Base-by-base conservation (phyloP, 2,329 filamentous ascomycete species). In the Thermoascus crustaceus region DNA sequence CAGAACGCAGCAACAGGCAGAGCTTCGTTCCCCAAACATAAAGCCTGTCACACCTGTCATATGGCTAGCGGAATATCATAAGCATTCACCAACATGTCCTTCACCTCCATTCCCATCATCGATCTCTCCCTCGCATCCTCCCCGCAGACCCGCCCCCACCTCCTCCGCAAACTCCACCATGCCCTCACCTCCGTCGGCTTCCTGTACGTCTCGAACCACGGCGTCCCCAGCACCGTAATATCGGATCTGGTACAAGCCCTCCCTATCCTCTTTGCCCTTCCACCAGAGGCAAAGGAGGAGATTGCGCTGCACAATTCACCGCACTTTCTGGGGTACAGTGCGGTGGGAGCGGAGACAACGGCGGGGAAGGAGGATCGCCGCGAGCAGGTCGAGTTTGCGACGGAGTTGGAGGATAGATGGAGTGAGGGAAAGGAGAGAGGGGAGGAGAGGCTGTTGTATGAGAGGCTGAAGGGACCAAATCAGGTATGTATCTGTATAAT, bases 321-420 rank as follows among this genome's bases (percentile, higher is more conserved):
- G 7, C 75, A 78, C 48, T 77, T 80, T 37, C 57, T 80, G 2
- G 76, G 76, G 0, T 79, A 78, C 48, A 75, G 71, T 41, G 67
- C 61, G 1, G 64, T 66, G 11, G 75, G 73, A 0, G 60, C 68
- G 16, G 76, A 79, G 50, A 72, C 58, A 0, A 80, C 76, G 2
- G 68, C 71, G 0, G 72, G 73, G 0, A 54, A 57, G 34, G 46
- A 54, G 9, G 75, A 80, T 47, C 55, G 62, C 11, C 57, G 75
- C 11, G 75, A 80, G 49, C 75, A 79, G 45, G 71, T 76, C 31
- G 75, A 79, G 48, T 72, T 75, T 47, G 74, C 71, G 9, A 78
- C 72, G 0, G 74, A 78, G 43, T 53, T 77, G 19, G 38, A 54
- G 0, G 59, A 54, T 1, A 59, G 47, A 1, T 66, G 63, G 50